phyloP scores from a whole-genome alignment of 495 filamentous ascomycete species.

The Aspergillus cavernicola region DNA sequence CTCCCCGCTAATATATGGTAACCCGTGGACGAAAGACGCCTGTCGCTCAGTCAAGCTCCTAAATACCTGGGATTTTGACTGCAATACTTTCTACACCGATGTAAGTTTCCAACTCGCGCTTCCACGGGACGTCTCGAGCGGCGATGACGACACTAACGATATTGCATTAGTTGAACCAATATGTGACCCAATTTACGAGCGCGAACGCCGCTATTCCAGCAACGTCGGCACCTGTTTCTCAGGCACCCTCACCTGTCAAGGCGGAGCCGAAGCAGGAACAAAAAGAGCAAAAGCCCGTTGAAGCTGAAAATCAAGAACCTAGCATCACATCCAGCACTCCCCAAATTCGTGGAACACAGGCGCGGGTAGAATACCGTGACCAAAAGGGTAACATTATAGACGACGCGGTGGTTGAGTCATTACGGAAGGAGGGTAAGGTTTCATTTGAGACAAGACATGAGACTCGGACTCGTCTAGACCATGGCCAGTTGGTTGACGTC shows the following conservation, averaged over 20 bases:
- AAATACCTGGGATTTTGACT: slow-evolving; percentile 92
- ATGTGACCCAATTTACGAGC: slow-evolving; percentile 32
- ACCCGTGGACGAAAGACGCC: slow-evolving; percentile 82
- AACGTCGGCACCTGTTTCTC: slow-evolving; percentile 16
- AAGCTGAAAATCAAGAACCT: slow-evolving; percentile 29
- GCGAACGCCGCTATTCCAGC: slow-evolving; percentile 26
- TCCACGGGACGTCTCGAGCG: background rate
- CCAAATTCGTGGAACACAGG: slow-evolving; percentile 63
- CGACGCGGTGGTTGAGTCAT: slow-evolving; percentile 74
- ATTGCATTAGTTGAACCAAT: slow-evolving; percentile 37
- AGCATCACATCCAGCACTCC: slow-evolving; percentile 44
- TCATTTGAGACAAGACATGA: slow-evolving; percentile 93
- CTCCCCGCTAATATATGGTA: slow-evolving; percentile 87
- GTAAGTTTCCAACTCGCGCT: slow-evolving; percentile 56
- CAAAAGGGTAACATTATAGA: slow-evolving; percentile 87
- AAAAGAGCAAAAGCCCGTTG: slow-evolving; percentile 12
- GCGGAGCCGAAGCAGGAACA: slow-evolving; percentile 20
- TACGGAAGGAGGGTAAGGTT: slow-evolving; percentile 77
- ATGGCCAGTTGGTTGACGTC: slow-evolving; percentile 47
- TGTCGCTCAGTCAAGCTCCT: slow-evolving; percentile 87
- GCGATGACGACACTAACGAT: slow-evolving; percentile 33
- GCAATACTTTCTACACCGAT: slow-evolving; percentile 82
- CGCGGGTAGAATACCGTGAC: slow-evolving; percentile 91
- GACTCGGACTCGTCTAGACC: slow-evolving; percentile 64
- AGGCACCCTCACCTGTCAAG: slow-evolving; percentile 14